Evolutionary conservation across 169 alveolate species (phyloP), one percentile per base, ranked within the genome.

Genomic region (Babesia divergens): DNA sequence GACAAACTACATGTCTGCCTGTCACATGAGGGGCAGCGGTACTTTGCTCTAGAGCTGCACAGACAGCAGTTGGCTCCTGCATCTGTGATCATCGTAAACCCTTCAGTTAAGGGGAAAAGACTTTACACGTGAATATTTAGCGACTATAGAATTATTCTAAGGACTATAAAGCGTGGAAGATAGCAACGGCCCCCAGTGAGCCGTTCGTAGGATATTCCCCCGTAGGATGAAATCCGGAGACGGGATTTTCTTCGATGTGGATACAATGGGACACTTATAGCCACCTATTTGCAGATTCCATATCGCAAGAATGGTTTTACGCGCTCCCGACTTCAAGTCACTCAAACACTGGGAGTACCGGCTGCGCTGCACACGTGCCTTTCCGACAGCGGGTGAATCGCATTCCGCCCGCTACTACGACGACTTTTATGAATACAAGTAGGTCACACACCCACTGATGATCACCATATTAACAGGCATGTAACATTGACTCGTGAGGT

Each of bases 1-100:
- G 28, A 16, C 29, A 79, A n/a, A 16, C 76, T 40, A 56, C 87
- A 79, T 13, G 69, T 58, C 18, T 42, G 32, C 20, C 49, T 31
- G 52, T 49, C 26, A 54, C 87, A 79, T n/a, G 58, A 16, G 22
- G 87, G 87, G 29, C 87, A 79, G 49, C 74, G 66, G 35, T 79
- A 79, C 37, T 68, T 68, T 6, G 82, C 62, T 11, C 24, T 59
- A 38, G 20, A 18, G 26, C 55, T 32, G 62, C 87, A 79, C 38
- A 58, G 50, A 42, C 77, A 66, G 77, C 65, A 52, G 13, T 13
- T 3, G 35, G 40, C 53, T 18, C 18, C 46, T 11, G n/a, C 14
- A 7, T 1, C 59, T 11, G 60, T 1, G 6, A 16, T 40, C 70
- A 60, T 60, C 24, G 9, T 24, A 20, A 52, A n/a, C n/a, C n/a